Base-by-base conservation (phyloP, 768 basidiomycete species). In the Trametes meyenii region DNA sequence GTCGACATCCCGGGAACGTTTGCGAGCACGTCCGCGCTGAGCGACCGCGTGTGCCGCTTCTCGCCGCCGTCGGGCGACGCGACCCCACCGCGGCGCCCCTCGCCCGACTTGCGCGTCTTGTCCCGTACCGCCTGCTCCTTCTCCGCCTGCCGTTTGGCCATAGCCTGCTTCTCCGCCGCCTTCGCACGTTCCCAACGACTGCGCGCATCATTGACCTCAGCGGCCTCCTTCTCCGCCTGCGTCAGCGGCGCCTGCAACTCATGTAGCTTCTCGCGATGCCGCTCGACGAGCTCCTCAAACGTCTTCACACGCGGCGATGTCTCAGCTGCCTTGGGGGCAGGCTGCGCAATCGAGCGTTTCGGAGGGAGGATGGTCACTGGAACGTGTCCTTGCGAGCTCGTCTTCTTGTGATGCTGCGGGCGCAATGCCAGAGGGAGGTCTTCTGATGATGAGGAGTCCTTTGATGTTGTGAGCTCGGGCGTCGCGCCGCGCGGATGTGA, bases 171-270 rank as follows among this genome's bases (percentile, higher is more conserved):
- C 74, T 96, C 94, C 36, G 81, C 68, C 7, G 80, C 78, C 74
- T 86, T 90, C 48, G 90, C 85, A 42, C 85, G 81, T 73, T 94
- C 92, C 94, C 94, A 96, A 29, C 90, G 84, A 67, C 80, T 82
- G 70, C 85, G 86, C 13, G 92, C 94, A n/a, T 84, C 85, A 57
- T 81, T 83, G 17, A 95, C 66, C 29, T 90, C 83, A 1, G 89
- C 91, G 62, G 88, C 83, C 69, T 94, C 90, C 69, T 84, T 85
- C 75, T 88, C 86, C 2, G 88, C 87, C 66, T 85, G 82, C n/a
- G 90, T 94, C 35, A 97, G 75, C 5, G 94, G 94, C 40, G 81
- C 85, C 75, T 97, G 94, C 64, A 97, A 71, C 68, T 86, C 85
- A 36, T 82, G 83, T 78, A 97, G 83, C 75, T 92, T 91, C 75